Conservation (phyloP, 2,329 filamentous ascomycete genomes). For the Penicillium brevicompactum region DNA sequence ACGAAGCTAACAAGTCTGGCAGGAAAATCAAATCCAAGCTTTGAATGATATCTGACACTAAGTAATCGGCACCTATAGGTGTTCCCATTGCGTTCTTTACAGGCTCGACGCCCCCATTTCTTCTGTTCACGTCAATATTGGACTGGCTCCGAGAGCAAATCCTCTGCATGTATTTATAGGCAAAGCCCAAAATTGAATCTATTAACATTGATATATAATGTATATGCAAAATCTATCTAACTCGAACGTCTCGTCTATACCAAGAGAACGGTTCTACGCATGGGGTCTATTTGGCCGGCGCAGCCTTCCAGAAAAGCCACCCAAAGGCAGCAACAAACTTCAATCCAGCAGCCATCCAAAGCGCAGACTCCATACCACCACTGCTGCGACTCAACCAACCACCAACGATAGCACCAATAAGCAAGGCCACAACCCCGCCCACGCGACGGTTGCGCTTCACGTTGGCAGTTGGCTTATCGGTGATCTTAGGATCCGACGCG, state of each 20-base stretch:
- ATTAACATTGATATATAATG: not conserved
- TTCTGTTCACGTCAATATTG: not conserved
- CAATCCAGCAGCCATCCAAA: slow-evolving; percentile 47
- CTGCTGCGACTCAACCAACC: slow-evolving; percentile 46
- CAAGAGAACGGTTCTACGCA: not conserved
- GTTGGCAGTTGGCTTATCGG: slow-evolving; percentile 37
- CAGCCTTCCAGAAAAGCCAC: slow-evolving; percentile 44
- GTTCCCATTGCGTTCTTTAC: not conserved
- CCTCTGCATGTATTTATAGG: not conserved
- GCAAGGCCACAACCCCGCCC: slow-evolving; percentile 39
- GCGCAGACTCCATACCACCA: slow-evolving; percentile 45
- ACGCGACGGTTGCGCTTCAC: slow-evolving; percentile 42
- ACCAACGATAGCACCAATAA: slow-evolving; percentile 45
- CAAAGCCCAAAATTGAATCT: not conserved
- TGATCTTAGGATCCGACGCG: slow-evolving; percentile 43
- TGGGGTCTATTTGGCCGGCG: slow-evolving; percentile 19
- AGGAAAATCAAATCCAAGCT: not conserved
- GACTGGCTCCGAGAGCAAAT: not conserved
- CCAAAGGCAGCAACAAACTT: slow-evolving; percentile 40
- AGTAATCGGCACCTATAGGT: too few species aligned
- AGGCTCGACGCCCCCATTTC: not conserved
- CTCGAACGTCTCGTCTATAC: not conserved
- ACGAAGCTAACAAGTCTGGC: not conserved
- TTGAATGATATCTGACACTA: not conserved
- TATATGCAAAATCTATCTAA: not conserved